phyloP scores from a whole-genome alignment of 2,329 filamentous ascomycete genomes.

The Xylariaceae sp. region DNA sequence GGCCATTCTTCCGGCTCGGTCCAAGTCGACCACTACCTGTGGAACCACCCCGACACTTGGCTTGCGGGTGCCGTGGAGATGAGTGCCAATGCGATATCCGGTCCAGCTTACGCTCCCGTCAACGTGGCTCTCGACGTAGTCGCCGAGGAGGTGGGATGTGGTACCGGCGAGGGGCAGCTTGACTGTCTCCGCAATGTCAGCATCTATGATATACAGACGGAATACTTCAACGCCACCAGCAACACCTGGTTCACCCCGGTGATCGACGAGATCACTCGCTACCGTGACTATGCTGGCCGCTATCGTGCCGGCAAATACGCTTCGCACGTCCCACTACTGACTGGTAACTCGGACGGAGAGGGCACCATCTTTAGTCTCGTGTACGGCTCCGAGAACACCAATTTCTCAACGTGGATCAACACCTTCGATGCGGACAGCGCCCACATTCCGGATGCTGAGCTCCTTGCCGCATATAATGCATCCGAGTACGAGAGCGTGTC shows the following conservation, averaged over 20 bases:
- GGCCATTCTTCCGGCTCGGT: slow-evolving; percentile 35
- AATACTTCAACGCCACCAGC: slow-evolving; percentile 31
- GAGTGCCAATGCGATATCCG: slow-evolving; percentile 38
- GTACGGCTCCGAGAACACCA: slow-evolving; percentile 27
- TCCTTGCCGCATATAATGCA: slow-evolving; percentile 30
- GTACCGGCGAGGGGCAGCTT: slow-evolving; percentile 27
- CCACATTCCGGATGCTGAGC: slow-evolving; percentile 29
- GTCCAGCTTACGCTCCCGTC: slow-evolving; percentile 33
- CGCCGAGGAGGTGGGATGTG: slow-evolving; percentile 32
- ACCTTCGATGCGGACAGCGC: slow-evolving; percentile 36
- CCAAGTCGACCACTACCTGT: slow-evolving; percentile 38
- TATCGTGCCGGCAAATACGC: slow-evolving; percentile 24
- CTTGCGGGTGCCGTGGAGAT: slow-evolving; percentile 35
- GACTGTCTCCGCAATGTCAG: slow-evolving; percentile 33
- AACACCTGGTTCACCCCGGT: slow-evolving; percentile 38
- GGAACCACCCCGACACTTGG: slow-evolving; percentile 34
- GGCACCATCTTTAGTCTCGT: slow-evolving; percentile 33
- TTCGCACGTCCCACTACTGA: slow-evolving; percentile 31
- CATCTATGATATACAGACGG: slow-evolving; percentile 25
- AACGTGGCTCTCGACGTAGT: slow-evolving; percentile 34
- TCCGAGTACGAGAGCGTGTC: slow-evolving; percentile 33
- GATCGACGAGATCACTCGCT: slow-evolving; percentile 31
- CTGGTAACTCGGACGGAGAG: slow-evolving; percentile 32
- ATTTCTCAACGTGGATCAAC: slow-evolving; percentile 27
- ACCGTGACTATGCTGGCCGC: slow-evolving; percentile 26